These are phyloP conservation scores for Penicillium sp. DNA, from an alignment of 2,329 filamentous ascomycete genomes.

Conservation along the genomic window DNA sequence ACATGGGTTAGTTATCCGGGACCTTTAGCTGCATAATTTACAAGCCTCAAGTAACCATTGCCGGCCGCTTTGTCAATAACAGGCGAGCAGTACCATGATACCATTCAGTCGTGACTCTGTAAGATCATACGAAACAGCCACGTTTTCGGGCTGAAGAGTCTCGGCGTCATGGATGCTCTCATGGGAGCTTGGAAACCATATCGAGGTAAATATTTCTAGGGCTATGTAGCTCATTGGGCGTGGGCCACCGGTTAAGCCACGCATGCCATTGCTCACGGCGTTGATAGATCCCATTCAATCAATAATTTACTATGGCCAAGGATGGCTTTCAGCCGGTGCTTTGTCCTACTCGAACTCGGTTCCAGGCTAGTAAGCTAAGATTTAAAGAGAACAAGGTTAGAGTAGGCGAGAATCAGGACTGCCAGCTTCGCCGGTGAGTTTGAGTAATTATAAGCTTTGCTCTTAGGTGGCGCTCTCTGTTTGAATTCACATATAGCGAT, in stretches of 20 bases:
- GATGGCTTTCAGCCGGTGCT: background rate
- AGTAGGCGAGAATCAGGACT: constrained; percentile 3
- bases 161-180: background rate
- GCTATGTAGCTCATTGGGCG: background rate
- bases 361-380: background rate
- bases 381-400: background rate
- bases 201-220: background rate
- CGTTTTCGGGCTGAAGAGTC: constrained; percentile 1
- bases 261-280: background rate
- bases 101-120: background rate
- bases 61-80: background rate
- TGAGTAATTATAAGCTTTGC: background rate
- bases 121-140: background rate
- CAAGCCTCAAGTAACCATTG: background rate
- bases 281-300: background rate
- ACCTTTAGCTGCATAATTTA: background rate
- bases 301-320: background rate
- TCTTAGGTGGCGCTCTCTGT: background rate
- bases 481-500: background rate
- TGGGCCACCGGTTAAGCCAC: background rate
- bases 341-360: constrained; percentile 3
- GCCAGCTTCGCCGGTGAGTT: background rate
- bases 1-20: background rate
- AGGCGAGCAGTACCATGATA: background rate
- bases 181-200: background rate